Evolutionary conservation across 2,329 filamentous ascomycete genomes (phyloP).

Genomic region (Helotiales sp.): DNA sequence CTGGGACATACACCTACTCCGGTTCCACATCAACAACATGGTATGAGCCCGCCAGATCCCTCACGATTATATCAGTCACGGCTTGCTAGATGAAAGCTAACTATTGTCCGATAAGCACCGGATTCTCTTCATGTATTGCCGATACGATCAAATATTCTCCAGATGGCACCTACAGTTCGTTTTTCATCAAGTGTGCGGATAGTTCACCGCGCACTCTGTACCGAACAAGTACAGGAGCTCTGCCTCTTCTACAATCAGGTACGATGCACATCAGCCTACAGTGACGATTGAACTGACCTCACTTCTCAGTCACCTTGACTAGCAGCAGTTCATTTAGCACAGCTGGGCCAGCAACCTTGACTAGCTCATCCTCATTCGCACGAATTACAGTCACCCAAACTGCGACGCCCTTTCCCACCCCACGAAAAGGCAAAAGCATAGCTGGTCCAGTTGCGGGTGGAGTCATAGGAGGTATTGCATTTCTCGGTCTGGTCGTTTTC

Average conservation of each 20-base stretch:
- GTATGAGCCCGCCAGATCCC: neutral
- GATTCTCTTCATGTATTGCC: neutral
- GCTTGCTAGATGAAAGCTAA: neutral
- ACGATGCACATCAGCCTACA: neutral
- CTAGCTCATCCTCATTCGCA: neutral
- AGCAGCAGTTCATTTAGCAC: neutral
- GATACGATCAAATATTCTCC: neutral
- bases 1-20: neutral
- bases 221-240: neutral
- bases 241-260: neutral
- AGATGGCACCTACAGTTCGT: neutral
- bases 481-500: neutral
- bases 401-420: neutral
- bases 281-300: neutral
- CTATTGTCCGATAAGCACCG: neutral
- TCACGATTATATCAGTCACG: too few relatives aligned
- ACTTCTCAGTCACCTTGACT: neutral
- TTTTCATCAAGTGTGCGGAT: neutral
- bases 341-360: too few relatives aligned
- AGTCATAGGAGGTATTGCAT: neutral
- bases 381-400: neutral
- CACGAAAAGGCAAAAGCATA: neutral
- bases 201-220: neutral
- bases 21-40: neutral
- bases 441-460: neutral